These are phyloP conservation scores for Maudiozyma barnettii DNA, from an alignment of 805 yeast species.

Conservation along the genomic window DNA sequence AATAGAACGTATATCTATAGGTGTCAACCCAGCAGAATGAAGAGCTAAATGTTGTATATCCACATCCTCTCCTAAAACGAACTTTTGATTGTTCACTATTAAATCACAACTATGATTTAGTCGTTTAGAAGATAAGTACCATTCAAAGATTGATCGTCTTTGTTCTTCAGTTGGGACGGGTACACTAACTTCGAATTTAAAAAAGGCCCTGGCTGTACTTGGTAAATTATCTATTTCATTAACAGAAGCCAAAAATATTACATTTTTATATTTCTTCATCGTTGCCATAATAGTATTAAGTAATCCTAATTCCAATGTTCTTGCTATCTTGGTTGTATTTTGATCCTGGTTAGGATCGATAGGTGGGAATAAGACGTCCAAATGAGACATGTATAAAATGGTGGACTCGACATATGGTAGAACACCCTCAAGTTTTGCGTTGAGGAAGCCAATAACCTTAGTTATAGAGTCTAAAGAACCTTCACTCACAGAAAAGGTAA, in stretches of 20 bases:
- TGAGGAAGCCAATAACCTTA: slow-evolving; percentile 67
- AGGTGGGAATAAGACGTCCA: slow-evolving; percentile 65
- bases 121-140: slow-evolving; percentile 33
- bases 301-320: slow-evolving; percentile 38
- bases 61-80: slow-evolving; percentile 26
- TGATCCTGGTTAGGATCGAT: slow-evolving; percentile 48
- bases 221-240: slow-evolving; percentile 62
- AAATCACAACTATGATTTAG: slow-evolving; percentile 6
- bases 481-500: slow-evolving; percentile 34
- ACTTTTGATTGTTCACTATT: not conserved
- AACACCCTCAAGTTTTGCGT: slow-evolving; percentile 66
- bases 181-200: slow-evolving; percentile 69
- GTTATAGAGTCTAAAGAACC: slow-evolving; percentile 62
- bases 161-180: slow-evolving; percentile 75
- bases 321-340: slow-evolving; percentile 26
- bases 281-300: slow-evolving; percentile 49
- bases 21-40: slow-evolving; percentile 89
- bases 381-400: slow-evolving; percentile 55
- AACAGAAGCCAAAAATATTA: slow-evolving; percentile 54
- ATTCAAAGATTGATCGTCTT: slow-evolving; percentile 51
- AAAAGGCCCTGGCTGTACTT: slow-evolving; percentile 51
- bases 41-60: slow-evolving; percentile 51
- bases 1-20: slow-evolving; percentile 68
- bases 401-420: slow-evolving; percentile 37
- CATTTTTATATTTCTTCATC: slow-evolving; percentile 29